These are phyloP conservation scores for Lepiota brunneoincarnata DNA, from an alignment of 768 basidiomycete species.

Conservation along the genomic window DNA sequence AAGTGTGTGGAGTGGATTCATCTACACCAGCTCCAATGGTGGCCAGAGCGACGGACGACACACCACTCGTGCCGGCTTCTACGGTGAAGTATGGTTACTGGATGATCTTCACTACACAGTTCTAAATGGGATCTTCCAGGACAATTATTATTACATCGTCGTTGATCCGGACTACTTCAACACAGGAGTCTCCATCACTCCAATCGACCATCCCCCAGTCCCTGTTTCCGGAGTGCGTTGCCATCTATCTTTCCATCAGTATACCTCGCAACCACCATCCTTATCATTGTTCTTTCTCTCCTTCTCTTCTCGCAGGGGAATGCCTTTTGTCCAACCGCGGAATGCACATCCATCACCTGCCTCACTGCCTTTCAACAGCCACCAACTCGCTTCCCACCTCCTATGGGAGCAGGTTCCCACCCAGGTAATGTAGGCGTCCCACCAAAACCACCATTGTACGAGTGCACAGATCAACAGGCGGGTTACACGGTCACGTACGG, in stretches of 20 bases:
- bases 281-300: neutral
- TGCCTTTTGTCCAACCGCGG: constrained; percentile 21
- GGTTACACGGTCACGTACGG: constrained; percentile 27
- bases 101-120: neutral
- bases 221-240: constrained; percentile 9
- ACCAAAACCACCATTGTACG: constrained; percentile 20
- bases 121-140: constrained; percentile 8
- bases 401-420: too few relatives aligned
- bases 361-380: constrained; percentile 19
- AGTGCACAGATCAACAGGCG: constrained; percentile 18
- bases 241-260: neutral
- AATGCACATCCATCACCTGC: constrained; percentile 22
- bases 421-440: too few relatives aligned
- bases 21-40: constrained; percentile 19
- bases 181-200: constrained; percentile 22
- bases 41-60: constrained; percentile 12
- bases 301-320: constrained; percentile 5
- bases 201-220: constrained; percentile 11
- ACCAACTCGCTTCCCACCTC: constrained; percentile 23
- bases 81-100: neutral
- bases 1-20: constrained; percentile 9
- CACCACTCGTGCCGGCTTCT: constrained; percentile 18
- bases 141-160: constrained; percentile 28
- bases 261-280: too few relatives aligned
- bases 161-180: constrained; percentile 25